Evolutionary conservation across 345 rosid species (phyloP), one percentile per base, ranked within the genome.

Genomic region (Garcia nutans): DNA sequence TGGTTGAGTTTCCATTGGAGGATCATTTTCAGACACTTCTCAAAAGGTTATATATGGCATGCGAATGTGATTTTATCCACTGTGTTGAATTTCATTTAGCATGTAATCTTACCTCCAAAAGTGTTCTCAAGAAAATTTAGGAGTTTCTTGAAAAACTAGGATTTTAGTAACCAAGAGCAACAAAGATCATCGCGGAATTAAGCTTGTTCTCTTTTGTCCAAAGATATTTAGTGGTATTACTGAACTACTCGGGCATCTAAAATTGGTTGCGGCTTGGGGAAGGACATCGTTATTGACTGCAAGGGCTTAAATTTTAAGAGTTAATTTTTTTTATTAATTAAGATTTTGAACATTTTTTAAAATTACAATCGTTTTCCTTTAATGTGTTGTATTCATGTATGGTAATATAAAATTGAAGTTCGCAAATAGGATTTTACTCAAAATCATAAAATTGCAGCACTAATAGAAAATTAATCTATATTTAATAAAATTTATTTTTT

Each of bases 1-100:
- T 94, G 97, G 98, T 85, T 94, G 88, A 84, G 97, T 89, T 90
- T 85, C 81, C 92, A 91, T 33, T 94, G 65, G 95, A 92, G 73
- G 97, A 90, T 87, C 97, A 5, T 94, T 91, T 83, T 95, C 93
- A 3, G 98, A 92, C 83, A 81, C 93, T 78, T 89, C 93, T 11
- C 97, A 94, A 87, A 92, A 89, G 77, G 83, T 86, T 52, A 81
- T 92, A 68, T 94, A 94, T 82, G 80, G 90, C 85, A 22, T 83
- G 98, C 92, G 81, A 89, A 97, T 85, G 73, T 56, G 56, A 66
- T 55, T 16, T 7, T 3, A 23, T 20, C 69, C 63, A 10, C 55
- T 44, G 1, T 49, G 44, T n/a, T 8, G n/a, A 1, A 16, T 62
- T 74, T 42, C 52, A 17, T 54, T 52, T 60, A 42, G 59, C 41